These are phyloP conservation scores for Ogataea salicorniae DNA, from an alignment of 805 yeast species.

Conservation along the genomic window DNA sequence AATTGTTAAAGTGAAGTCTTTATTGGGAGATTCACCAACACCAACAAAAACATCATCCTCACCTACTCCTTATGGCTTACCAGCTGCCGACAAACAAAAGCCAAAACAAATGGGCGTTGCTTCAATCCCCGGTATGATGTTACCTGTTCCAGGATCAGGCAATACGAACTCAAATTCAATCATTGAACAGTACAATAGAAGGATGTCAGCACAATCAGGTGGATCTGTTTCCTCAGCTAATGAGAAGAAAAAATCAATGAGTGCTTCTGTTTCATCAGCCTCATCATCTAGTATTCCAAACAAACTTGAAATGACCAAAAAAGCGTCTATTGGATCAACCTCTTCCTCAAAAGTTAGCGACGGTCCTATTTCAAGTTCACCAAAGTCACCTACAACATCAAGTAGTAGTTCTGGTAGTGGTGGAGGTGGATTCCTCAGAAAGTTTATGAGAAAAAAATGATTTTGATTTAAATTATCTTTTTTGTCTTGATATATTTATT, in stretches of 20 bases:
- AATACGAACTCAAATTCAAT: slow-evolving; percentile 15
- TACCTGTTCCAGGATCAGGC: background rate
- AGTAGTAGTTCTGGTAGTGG: background rate
- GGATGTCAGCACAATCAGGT: slow-evolving; percentile 20
- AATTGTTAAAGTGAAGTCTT: slow-evolving; percentile 18
- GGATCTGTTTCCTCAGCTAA: background rate
- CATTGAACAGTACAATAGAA: slow-evolving; percentile 27
- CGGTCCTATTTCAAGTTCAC: background rate
- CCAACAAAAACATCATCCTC: slow-evolving; percentile 6
- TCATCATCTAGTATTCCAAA: background rate
- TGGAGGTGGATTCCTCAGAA: slow-evolving; percentile 13
- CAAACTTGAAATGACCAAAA: background rate
- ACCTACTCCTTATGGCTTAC: slow-evolving; percentile 1
- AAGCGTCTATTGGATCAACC: background rate
- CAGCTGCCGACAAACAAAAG: background rate
- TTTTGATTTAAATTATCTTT: background rate
- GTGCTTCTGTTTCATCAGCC: too few relatives aligned
- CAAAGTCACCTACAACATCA: background rate
- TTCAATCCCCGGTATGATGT: slow-evolving; percentile 1
- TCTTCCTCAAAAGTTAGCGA: background rate
- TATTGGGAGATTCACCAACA: slow-evolving; percentile 15
- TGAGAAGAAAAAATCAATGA: background rate
- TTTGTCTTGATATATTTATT: background rate
- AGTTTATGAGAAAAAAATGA: slow-evolving; percentile 5
- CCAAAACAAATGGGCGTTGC: background rate